These are phyloP conservation scores for Fraxinus americana DNA, from an alignment of 257 asterid genomes.

Conservation along the genomic window DNA sequence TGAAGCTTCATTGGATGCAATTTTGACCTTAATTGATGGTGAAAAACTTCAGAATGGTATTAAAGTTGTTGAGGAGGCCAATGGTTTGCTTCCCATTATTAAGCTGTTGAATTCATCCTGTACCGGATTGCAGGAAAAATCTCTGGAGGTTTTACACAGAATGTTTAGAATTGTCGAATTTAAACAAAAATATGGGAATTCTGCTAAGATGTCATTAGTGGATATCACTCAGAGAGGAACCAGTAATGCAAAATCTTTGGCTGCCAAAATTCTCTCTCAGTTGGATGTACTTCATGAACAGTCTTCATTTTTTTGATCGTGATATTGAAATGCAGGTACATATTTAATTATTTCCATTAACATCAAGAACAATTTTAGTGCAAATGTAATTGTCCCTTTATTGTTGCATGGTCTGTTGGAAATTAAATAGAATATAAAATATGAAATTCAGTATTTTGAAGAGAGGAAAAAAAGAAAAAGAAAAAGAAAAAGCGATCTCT, in stretches of 20 bases:
- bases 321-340: too few relatives aligned
- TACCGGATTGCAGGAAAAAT: slow-evolving; percentile 39
- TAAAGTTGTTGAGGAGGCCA: slow-evolving; percentile 44
- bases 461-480: too few relatives aligned
- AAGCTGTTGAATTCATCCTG: slow-evolving; percentile 36
- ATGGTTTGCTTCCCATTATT: slow-evolving; percentile 36
- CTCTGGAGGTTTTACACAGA: slow-evolving; percentile 39
- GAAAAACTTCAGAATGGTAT: slow-evolving; percentile 36
- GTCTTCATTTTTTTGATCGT: slow-evolving; percentile 42
- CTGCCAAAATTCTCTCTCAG: slow-evolving; percentile 43
- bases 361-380: too few relatives aligned
- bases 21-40: slow-evolving; percentile 41
- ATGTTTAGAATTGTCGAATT: slow-evolving; percentile 35
- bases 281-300: slow-evolving; percentile 43
- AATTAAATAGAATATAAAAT: too few relatives aligned
- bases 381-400: too few relatives aligned
- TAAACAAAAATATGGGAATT: slow-evolving; percentile 36
- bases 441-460: too few relatives aligned
- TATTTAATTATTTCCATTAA: too few relatives aligned
- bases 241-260: slow-evolving; percentile 44
- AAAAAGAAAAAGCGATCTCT: too few relatives aligned
- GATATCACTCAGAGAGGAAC: slow-evolving; percentile 51
- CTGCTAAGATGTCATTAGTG: slow-evolving; percentile 45
- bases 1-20: slow-evolving; percentile 52
- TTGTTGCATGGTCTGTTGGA: too few relatives aligned